A percentile compares a stretch with the other conserved stretches of the same genome.
Evolutionary conservation across 106 monocot species (phyloP).

Genomic region (Acanthochlamys bracteata): DNA sequence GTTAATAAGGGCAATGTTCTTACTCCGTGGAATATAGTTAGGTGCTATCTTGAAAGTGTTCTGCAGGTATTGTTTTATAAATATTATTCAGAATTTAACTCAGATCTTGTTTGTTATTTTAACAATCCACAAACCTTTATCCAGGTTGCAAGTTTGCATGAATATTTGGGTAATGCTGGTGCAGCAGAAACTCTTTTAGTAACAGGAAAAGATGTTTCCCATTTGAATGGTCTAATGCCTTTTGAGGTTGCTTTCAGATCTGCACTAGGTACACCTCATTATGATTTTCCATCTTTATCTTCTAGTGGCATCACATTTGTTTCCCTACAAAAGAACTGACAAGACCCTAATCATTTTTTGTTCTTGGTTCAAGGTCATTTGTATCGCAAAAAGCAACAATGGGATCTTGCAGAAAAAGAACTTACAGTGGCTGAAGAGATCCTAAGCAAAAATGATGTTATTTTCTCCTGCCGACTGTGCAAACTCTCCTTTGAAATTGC

Average conservation of each 20-base stretch:
- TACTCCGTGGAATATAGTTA: constrained; percentile 66
- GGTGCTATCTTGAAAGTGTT: constrained; percentile 77
- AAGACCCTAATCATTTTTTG: neutral
- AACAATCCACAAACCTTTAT: constrained; percentile 3
- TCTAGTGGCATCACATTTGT: neutral
- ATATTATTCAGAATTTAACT: neutral
- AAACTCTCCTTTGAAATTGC: constrained; percentile 34
- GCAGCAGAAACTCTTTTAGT: constrained; percentile 59
- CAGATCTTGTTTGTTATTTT: neutral
- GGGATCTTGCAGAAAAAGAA: constrained; percentile 61
- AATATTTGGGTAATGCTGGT: constrained; percentile 53
- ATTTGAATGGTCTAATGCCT: constrained; percentile 30
- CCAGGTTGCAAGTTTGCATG: constrained; percentile 61
- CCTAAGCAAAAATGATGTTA: constrained; percentile 29
- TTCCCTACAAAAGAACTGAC: neutral
- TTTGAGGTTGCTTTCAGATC: constrained; percentile 44
- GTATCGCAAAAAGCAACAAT: constrained; percentile 54
- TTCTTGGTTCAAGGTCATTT: constrained; percentile 48
- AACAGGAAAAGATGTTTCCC: constrained; percentile 58
- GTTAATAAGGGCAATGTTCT: constrained; percentile 28
- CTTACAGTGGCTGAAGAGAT: constrained; percentile 36
- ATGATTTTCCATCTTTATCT: constrained; percentile 1
- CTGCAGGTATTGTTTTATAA: constrained; percentile 45
- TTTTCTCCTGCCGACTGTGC: constrained; percentile 71
- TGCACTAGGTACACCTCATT: constrained; percentile 40